Conservation (phyloP, 2,329 filamentous ascomycete species). For the Fusarium mexicanum region DNA sequence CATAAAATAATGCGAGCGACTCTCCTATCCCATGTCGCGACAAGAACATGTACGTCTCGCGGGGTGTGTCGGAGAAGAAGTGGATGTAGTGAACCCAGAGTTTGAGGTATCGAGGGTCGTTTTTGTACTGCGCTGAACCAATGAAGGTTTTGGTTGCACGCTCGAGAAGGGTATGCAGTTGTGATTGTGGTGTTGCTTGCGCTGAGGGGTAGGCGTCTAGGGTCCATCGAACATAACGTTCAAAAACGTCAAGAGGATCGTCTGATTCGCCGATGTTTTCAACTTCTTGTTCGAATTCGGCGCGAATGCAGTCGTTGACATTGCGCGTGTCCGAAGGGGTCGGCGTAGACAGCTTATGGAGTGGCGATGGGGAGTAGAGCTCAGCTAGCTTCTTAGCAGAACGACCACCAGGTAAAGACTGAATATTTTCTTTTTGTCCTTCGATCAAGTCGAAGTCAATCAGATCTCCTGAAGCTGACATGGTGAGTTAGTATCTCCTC, state of each 20-base stretch:
- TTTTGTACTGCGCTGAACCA: conserved; percentile 86
- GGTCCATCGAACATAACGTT: conserved; percentile 97
- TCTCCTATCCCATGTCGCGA: conserved; percentile 90
- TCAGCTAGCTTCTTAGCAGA: conserved; percentile 90
- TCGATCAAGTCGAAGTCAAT: conserved; percentile 93
- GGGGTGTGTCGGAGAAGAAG: conserved; percentile 90
- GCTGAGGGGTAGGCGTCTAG: conserved; percentile 93
- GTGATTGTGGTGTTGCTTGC: conserved; percentile 91
- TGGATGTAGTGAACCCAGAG: conserved; percentile 95
- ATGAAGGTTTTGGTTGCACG: conserved; percentile 92
- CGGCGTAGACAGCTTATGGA: conserved; percentile 67
- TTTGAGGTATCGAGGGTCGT: conserved; percentile 92
- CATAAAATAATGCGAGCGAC: conserved; percentile 88
- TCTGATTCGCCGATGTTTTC: conserved; percentile 84
- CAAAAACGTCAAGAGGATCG: conserved; percentile 94
- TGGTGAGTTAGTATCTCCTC: conserved; percentile 48
- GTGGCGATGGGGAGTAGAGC: conserved; percentile 75
- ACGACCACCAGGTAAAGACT: conserved; percentile 85
- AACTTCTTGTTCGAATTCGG: conserved; percentile 88
- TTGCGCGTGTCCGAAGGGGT: conserved; percentile 78
- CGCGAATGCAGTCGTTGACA: conserved; percentile 80
- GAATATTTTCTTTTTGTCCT: conserved; percentile 97
- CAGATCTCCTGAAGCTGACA: conserved; percentile 62
- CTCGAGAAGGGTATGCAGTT: conserved; percentile 87
- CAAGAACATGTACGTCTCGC: conserved; percentile 92